Conservation (phyloP, 2,329 filamentous ascomycete genomes). For the Claviceps africana region DNA sequence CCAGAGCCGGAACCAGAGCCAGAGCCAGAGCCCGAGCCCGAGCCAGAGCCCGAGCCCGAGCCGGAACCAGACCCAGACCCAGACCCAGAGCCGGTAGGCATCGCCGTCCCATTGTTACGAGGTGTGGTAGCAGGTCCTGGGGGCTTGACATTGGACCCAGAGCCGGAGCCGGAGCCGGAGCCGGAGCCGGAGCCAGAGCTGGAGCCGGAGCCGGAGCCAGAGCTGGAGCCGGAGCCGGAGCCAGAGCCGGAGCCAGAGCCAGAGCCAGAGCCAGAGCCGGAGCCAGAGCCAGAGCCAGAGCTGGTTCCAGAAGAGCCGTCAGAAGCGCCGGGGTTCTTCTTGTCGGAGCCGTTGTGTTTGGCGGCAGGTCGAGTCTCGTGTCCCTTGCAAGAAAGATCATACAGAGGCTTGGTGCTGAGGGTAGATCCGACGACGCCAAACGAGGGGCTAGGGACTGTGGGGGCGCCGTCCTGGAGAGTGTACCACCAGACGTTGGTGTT, state of each 20-base stretch:
- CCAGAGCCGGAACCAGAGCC: too few species aligned
- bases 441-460: constrained; percentile 46
- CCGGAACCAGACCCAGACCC: too few species aligned
- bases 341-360: not conserved
- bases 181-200: too few species aligned
- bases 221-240: not conserved
- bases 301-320: constrained; percentile 3
- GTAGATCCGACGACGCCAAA: constrained; percentile 54
- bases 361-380: constrained; percentile 1
- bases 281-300: constrained; percentile 1
- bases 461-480: constrained; percentile 54
- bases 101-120: not conserved
- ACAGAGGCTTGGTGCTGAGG: constrained; percentile 41
- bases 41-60: too few species aligned
- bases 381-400: constrained; percentile 45
- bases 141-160: not conserved
- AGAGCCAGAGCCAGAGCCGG: constrained; percentile 1
- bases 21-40: too few species aligned
- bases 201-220: too few species aligned
- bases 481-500: constrained; percentile 62
- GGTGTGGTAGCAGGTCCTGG: too few species aligned
- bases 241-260: not conserved
- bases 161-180: not conserved
- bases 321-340: not conserved
- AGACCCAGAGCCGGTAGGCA: too few species aligned